Percentiles rank a stretch among this genome's conserved stretches.
phyloP scores from a whole-genome alignment of 2,329 filamentous ascomycete species.

The Aspergillus calidoustus region DNA sequence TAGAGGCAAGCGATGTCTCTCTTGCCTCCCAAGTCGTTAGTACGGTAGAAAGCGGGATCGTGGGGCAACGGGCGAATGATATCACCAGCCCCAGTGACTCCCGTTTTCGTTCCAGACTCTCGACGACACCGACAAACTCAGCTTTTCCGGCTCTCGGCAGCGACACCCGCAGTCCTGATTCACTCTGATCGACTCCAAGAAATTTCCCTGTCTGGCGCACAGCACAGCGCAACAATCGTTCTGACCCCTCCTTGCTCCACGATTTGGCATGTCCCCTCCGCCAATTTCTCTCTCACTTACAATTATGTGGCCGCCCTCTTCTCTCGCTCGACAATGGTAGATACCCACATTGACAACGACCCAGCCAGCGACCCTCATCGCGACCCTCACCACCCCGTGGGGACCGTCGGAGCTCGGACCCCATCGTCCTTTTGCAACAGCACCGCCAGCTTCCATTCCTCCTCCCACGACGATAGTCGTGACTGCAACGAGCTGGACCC shows the following conservation, averaged over 20 bases:
- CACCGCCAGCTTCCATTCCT: background rate
- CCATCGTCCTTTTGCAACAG: background rate
- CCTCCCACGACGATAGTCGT: slow-evolving; percentile 10
- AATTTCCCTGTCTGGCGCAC: background rate
- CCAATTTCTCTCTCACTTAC: background rate
- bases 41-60: background rate
- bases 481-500: slow-evolving; percentile 11
- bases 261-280: background rate
- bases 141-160: background rate
- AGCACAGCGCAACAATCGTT: background rate
- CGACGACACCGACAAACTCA: background rate
- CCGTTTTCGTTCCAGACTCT: background rate
- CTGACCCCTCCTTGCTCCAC: background rate
- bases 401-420: slow-evolving; percentile 2
- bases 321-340: background rate
- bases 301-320: background rate
- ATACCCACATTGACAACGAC: background rate
- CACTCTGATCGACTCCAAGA: background rate
- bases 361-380: background rate
- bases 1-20: background rate
- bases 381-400: background rate
- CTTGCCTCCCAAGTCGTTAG: background rate
- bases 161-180: background rate
- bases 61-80: background rate
- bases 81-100: background rate